phyloP scores from a whole-genome alignment of 768 basidiomycete species.

The Suillus bovinus region DNA sequence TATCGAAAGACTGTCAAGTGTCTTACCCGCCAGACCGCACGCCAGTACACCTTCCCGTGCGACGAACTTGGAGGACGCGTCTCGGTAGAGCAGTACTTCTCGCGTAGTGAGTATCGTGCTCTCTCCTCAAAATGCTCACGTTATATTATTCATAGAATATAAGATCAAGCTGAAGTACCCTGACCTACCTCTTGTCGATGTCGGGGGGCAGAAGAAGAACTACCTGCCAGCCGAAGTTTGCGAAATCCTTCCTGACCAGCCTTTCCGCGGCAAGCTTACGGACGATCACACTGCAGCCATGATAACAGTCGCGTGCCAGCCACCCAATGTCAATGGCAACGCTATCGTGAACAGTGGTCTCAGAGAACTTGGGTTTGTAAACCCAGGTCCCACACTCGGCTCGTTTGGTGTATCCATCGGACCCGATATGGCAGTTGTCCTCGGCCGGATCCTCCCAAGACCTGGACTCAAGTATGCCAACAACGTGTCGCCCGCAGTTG shows the following conservation, averaged over 20 bases:
- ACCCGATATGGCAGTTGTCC: conserved; percentile 53
- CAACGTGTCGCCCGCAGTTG: conserved; percentile 32
- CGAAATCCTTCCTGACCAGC: conserved; percentile 43
- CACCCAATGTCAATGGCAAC: conserved; percentile 48
- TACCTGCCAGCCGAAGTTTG: conserved; percentile 51
- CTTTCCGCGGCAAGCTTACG: conserved; percentile 51
- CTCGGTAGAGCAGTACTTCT: conserved; percentile 50
- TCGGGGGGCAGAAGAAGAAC: conserved; percentile 45
- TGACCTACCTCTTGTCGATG: conserved; percentile 46
- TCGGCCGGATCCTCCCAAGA: conserved; percentile 48
- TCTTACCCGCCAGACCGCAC: conserved; percentile 43
- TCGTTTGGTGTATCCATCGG: conserved; percentile 49
- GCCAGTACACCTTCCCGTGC: conserved; percentile 40
- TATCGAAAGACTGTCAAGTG: conserved; percentile 72
- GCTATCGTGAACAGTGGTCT: conserved; percentile 47
- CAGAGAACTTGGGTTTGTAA: conserved; percentile 41
- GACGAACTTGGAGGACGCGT: conserved; percentile 40
- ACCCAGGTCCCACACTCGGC: conserved; percentile 34
- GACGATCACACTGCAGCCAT: conserved; percentile 53
- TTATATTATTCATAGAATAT: conserved; percentile 38
- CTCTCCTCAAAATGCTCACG: neutral
- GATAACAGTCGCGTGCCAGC: conserved; percentile 50
- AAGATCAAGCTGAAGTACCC: conserved; percentile 39
- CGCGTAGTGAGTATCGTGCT: conserved; percentile 37
- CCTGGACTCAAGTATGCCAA: conserved; percentile 43